Evolutionary conservation across 2,329 filamentous ascomycete genomes (phyloP).

Genomic region (Botryotinia convoluta): DNA sequence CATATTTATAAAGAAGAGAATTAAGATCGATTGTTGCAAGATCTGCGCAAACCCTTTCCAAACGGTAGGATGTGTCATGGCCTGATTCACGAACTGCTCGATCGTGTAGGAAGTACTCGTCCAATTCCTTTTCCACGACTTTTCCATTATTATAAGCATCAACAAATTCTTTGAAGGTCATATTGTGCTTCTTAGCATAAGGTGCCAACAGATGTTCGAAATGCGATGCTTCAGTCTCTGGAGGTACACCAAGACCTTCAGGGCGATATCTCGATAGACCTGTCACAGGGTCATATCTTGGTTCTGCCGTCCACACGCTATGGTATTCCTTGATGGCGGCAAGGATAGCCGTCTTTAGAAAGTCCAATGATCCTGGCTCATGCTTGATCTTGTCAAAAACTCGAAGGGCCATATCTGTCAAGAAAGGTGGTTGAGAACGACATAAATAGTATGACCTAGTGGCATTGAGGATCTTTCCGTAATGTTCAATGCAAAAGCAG

Average conservation of each 20-base stretch:
- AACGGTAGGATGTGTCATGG: constrained; percentile 91
- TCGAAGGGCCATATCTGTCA: constrained; percentile 94
- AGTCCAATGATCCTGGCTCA: constrained; percentile 66
- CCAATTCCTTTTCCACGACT: constrained; percentile 80
- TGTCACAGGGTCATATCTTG: constrained; percentile 48
- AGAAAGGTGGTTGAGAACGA: constrained; percentile 91
- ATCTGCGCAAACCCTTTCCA: constrained; percentile 84
- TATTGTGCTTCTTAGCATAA: constrained; percentile 57
- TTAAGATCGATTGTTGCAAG: constrained; percentile 94
- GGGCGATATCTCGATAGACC: constrained; percentile 53
- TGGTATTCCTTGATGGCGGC: constrained; percentile 81
- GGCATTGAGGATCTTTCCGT: constrained; percentile 96
- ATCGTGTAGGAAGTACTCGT: constrained; percentile 95
- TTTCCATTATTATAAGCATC: constrained; percentile 77
- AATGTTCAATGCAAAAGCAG: constrained; percentile 97
- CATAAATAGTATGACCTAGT: constrained; percentile 94
- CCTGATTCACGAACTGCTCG: constrained; percentile 93
- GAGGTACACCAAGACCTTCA: constrained; percentile 52
- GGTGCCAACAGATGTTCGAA: constrained; percentile 46
- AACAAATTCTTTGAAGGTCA: constrained; percentile 83
- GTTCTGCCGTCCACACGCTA: constrained; percentile 39
- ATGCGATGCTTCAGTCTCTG: constrained; percentile 55
- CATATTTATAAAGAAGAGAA: constrained; percentile 93
- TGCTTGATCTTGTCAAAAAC: constrained; percentile 90
- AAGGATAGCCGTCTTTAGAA: constrained; percentile 74